Evolutionary conservation across 352 stramenopile genomes (phyloP), one percentile per base, ranked within the genome.

Genomic region (Globisporangium heterothallicum): DNA sequence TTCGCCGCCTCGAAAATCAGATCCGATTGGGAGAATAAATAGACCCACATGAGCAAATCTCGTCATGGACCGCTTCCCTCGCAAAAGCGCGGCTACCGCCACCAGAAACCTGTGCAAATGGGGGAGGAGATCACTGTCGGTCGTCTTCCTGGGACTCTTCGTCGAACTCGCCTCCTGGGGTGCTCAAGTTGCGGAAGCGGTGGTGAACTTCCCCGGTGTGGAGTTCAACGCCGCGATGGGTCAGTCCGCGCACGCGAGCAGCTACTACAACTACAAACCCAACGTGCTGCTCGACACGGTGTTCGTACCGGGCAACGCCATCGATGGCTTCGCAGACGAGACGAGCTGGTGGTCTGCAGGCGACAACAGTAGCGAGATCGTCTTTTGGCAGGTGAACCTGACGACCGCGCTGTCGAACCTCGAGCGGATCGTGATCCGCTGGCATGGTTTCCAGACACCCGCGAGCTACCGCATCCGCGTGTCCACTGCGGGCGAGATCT

Each of bases 331-430:
- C 40, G 49, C 76, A 4, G 67, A 73, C 48, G 63, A 84, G 50
- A 88, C 70, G 49, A 92, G 81, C 47, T 92, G 81, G 81, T 92
- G 81, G 81, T 86, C 78, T 3, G 70, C 70, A 4, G 81, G 76
- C 30, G 66, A 81, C 40, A 59, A 74, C 38, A 6, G 27, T 2
- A 62, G 35, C 25, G 63, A 83, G 34, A 49, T 59, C 9, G 63
- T 84, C 2, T 92, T 81, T 57, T 92, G 78, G 72, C 81, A 92
- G 62, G 60, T 89, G 16, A 89, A 92, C 53, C 65, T 92, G 56
- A 84, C 75, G 16, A 43, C 59, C 0, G 46, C 73, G 30, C 65
- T 64, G 42, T 63, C 77, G 4, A 58, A 58, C 1, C 56, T 88
- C n/a, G 63, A 64, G 32, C 70, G 79, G 12, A 69, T 90, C 42